Conservation (phyloP, 2,329 filamentous ascomycete species). For the Fusarium decemcellulare region DNA sequence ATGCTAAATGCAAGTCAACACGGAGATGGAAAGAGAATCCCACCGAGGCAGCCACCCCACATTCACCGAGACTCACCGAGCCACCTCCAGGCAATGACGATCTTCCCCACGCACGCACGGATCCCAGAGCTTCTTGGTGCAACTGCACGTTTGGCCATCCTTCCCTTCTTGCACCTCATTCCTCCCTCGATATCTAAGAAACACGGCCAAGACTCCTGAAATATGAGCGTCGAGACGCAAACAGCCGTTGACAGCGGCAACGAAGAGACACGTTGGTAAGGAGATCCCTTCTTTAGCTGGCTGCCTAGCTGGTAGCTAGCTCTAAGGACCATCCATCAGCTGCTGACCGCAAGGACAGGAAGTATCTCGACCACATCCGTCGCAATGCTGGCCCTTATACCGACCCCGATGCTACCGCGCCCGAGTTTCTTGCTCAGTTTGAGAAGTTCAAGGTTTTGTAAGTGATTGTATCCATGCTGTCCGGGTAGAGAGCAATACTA, state of each 20-base stretch:
- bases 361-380: conserved; percentile 86
- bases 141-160: conserved; percentile 3
- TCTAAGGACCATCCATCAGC: conserved; percentile 11
- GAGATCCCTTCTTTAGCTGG: conserved; percentile 6
- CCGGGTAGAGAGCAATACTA: conserved; percentile 17
- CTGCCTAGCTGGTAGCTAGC: conserved; percentile 26
- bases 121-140: conserved; percentile 27
- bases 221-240: conserved; percentile 47
- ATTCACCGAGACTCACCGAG: conserved; percentile 53
- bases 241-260: conserved; percentile 32
- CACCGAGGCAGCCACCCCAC: conserved; percentile 47
- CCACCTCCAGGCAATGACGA: conserved; percentile 41
- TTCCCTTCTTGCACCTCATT: conserved; percentile 10
- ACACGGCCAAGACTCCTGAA: not conserved
- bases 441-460: conserved; percentile 83
- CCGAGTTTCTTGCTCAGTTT: conserved; percentile 69
- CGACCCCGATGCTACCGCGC: conserved; percentile 70
- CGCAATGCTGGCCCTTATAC: conserved; percentile 85
- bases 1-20: no score
- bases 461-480: conserved; percentile 50
- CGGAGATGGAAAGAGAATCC: conserved; percentile 9
- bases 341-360: conserved; percentile 66
- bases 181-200: not conserved
- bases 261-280: conserved; percentile 55
- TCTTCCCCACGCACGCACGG: conserved; percentile 38